These are phyloP conservation scores for Halenospora varia DNA, from an alignment of 495 filamentous ascomycete species.

Conservation along the genomic window DNA sequence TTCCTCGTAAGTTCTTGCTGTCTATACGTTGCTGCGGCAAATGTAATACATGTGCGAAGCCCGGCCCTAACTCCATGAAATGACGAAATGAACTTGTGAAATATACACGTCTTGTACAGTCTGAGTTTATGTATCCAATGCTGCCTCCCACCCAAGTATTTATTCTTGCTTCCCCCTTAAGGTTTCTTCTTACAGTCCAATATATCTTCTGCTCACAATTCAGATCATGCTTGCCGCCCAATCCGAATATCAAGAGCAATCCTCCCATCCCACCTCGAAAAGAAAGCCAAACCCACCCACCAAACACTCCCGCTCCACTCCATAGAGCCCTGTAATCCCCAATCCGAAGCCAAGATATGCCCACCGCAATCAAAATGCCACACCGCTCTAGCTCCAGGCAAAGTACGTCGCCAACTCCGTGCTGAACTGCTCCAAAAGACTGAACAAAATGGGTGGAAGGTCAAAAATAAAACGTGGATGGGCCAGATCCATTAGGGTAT, in stretches of 20 bases:
- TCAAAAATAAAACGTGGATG: background rate
- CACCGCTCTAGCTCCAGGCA: conserved; percentile 1
- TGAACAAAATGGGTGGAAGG: background rate
- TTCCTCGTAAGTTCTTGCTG: background rate
- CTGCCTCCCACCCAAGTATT: background rate
- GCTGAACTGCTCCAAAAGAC: conserved; percentile 3
- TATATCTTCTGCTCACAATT: background rate
- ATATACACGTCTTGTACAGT: conserved; percentile 17
- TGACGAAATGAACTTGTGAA: background rate
- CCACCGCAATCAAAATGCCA: background rate
- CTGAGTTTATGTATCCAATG: conserved; percentile 15
- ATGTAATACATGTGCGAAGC: conserved; percentile 9
- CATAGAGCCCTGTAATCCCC: background rate
- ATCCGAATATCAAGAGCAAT: background rate
- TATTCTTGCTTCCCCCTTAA: background rate
- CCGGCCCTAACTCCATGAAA: conserved; percentile 3
- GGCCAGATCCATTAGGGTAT: conserved; percentile 1
- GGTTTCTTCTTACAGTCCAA: background rate
- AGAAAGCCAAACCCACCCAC: background rate
- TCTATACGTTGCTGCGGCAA: background rate
- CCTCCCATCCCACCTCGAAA: conserved; percentile 22
- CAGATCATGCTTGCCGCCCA: background rate
- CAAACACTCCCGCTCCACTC: background rate
- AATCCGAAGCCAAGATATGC: background rate
- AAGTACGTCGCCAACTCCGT: conserved; percentile 9